Base-by-base conservation (phyloP, 2,329 filamentous ascomycete species). In the Fonsecaea nubica region DNA sequence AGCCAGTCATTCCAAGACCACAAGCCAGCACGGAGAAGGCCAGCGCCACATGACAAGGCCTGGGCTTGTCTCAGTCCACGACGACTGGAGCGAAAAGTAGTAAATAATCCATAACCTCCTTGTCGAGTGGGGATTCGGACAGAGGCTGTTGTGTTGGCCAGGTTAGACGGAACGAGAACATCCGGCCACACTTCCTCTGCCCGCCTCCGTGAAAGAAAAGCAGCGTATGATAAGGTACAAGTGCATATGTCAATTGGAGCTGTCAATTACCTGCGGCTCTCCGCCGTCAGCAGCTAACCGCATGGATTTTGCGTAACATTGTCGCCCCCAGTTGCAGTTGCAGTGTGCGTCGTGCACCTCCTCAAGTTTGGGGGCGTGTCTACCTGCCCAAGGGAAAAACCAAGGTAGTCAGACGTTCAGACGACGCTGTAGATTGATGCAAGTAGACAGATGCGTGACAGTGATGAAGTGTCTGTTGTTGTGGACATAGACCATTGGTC, bases 241-340 rank as follows among this genome's bases (percentile, higher is more conserved):
- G 52, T 55, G 13, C 52, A n/a, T 55, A 13, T 50, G 45, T 50
- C 45, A 21, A 50, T 25, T 25, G 45, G 45, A 50, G 45, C 45
- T 50, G 25, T 55, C 52, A 52, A 53, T 18, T 42, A 40, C 58
- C 48, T 54, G 58, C 58, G 58, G 58, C 58, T 61, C 45, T 61
- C 58, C 58, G 58, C 58, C 32, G 45, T 61, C 45, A 61, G 58
- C 58, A 35, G 52, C 58, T 53, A 59, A 15, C 21, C 45, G 57
- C 57, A 50, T 30, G 38, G 45, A 25, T 50, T 50, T 50, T 38
- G 45, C 45, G 45, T 50, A 25, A 50, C 45, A 50, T 50, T 50
- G 45, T 25, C 21, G 21, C 6, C 45, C 15, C 18, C 40, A 25
- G 18, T 50, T 10, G 25, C 40, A 25, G 18, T 50, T 10, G 25